Conservation (phyloP, 768 basidiomycete genomes). For the Psilocybe tampanensis region DNA sequence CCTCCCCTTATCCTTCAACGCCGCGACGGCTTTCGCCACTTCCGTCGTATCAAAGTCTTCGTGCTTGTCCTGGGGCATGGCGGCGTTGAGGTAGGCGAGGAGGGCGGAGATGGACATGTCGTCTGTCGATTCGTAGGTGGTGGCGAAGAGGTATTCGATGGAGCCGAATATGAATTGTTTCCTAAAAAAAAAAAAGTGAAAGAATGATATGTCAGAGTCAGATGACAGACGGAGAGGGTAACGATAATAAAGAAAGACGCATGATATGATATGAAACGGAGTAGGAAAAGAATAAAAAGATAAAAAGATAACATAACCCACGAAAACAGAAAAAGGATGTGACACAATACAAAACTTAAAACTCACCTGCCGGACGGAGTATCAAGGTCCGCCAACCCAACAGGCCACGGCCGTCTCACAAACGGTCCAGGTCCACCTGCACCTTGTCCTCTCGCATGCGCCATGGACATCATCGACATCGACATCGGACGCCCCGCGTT, state of each 20-base stretch:
- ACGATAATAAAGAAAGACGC: background rate
- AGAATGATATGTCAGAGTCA: conserved; percentile 1
- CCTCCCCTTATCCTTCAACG: conserved; percentile 47
- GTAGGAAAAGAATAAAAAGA: background rate
- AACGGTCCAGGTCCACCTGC: conserved; percentile 11
- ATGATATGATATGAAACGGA: background rate
- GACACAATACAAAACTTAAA: conserved; percentile 4
- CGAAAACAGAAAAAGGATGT: background rate
- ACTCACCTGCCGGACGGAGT: conserved; percentile 63
- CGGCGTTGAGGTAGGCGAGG: conserved; percentile 73
- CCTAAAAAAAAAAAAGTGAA: conserved; percentile 31
- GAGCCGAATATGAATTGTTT: conserved; percentile 63
- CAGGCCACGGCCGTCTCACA: conserved; percentile 31
- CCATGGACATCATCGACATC: no score
- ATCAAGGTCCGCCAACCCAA: conserved; percentile 60
- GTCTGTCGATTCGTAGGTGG: conserved; percentile 68
- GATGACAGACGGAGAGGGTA: no score
- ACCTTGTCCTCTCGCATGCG: no score
- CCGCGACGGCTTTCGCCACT: conserved; percentile 53
- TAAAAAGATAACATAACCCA: no score
- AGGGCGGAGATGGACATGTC: conserved; percentile 72
- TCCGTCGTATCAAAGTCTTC: conserved; percentile 83
- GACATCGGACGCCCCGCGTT: background rate
- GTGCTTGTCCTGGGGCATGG: conserved; percentile 76
- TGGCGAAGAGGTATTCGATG: conserved; percentile 63